Evolutionary conservation across 768 basidiomycete species (phyloP), one percentile per base, ranked within the genome.

Genomic region (Dioszegia crocea): DNA sequence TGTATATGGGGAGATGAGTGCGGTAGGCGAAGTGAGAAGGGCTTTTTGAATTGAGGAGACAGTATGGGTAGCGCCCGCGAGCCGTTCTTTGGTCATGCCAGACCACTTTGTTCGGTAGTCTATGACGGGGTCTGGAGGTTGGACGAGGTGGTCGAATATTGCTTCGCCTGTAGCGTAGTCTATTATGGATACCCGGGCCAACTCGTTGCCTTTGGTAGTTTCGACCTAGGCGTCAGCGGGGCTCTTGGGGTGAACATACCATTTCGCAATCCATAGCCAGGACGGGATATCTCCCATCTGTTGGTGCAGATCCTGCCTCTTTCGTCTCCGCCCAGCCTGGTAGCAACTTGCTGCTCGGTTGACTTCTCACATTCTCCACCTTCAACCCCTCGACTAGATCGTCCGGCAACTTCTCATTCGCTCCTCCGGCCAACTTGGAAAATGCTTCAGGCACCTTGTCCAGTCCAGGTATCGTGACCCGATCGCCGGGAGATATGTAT

Each of bases 81-180:
- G 82, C 0, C 83, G 81, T 57, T 84, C 84, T 10, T 84, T 84
- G 0, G 92, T 97, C 62, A 99, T 91, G 1, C 94, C 94, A 19
- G 93, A 97, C 85, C 87, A 98, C 67, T 86, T 84, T 31, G 94
- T 98, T n/a, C 94, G 82, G 73, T 99, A 98, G 73, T 98, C 93
- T 3, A 81, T 78, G 56, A 98, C 85, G 0, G 88, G 88, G 65
- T 88, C 88, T 0, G 82, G 76, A 2, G 94, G 94, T 71, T 88
- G 91, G 59, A 97, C 92, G 14, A 97, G 82, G 64, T 87, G 85
- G 76, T 98, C 93, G 68, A 88, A 96, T 4, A 96, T 74, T 26
- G 89, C 85, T 45, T 83, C 81, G 14, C 84, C 84, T 3, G 86
- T 83, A 31, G 81, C 70, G 69, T 83, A 88, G 67, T 98, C 89